phyloP scores from a whole-genome alignment of 1,139 yeast species.

The Suhomyces ambrosiae region DNA sequence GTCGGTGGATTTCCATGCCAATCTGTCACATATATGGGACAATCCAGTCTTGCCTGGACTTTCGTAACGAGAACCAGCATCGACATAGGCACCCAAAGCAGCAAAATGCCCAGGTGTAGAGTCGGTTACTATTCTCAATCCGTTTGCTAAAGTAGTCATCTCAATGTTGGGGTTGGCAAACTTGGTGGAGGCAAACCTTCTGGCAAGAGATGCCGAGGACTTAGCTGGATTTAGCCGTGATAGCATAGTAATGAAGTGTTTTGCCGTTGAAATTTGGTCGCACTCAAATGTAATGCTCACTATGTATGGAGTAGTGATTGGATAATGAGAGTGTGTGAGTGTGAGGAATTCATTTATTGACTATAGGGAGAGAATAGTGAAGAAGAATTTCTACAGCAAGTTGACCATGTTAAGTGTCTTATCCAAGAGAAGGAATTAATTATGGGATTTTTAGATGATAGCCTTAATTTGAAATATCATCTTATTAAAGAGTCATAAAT shows the following conservation, averaged over 20 bases:
- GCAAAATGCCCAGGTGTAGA: slow-evolving; percentile 89
- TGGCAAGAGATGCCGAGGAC: slow-evolving; percentile 1
- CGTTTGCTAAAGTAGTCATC: slow-evolving; percentile 67
- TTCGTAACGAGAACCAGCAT: slow-evolving; percentile 91
- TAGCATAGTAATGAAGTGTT: too few species aligned
- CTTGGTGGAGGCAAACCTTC: slow-evolving; percentile 7
- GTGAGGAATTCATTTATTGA: too few species aligned
- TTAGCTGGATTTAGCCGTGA: slow-evolving; percentile 1
- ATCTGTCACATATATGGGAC: slow-evolving; percentile 80
- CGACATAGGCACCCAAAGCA: slow-evolving; percentile 85
- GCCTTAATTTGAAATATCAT: too few species aligned
- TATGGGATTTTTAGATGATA: too few species aligned
- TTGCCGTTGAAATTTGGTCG: not conserved
- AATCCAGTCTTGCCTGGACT: slow-evolving; percentile 58
- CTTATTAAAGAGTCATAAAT: too few species aligned
- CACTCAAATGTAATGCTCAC: too few species aligned
- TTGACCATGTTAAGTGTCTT: too few species aligned
- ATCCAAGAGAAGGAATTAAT: too few species aligned
- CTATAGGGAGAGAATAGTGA: too few species aligned
- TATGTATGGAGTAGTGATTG: not conserved
- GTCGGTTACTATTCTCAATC: slow-evolving; percentile 81
- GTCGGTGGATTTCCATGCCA: slow-evolving; percentile 83
- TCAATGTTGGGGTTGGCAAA: slow-evolving; percentile 34
- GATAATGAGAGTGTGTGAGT: too few species aligned
- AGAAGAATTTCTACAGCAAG: too few species aligned